phyloP scores from a whole-genome alignment of 164 flowering plant species.

The Stephania yunnanensis region DNA sequence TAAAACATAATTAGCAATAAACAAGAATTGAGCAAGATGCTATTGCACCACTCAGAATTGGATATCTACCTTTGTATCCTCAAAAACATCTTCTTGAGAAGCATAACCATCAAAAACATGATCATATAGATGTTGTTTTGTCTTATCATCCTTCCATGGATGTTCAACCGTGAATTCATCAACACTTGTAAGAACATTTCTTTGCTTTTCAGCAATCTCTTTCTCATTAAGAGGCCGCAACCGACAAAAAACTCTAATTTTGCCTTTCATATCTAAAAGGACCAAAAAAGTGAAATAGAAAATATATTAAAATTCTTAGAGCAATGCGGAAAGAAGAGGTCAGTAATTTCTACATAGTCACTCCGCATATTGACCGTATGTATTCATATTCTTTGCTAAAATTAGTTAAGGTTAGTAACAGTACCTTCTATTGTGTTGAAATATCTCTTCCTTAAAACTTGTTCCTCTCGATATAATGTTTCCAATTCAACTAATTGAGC shows the following conservation, averaged over 20 bases:
- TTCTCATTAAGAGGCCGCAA: conserved; percentile 75
- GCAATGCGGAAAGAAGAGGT: background rate
- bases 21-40: background rate
- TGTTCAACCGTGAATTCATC: conserved; percentile 97
- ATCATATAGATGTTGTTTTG: conserved; percentile 83
- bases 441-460: conserved; percentile 76
- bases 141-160: conserved; percentile 87
- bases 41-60: background rate
- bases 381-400: background rate
- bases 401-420: background rate
- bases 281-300: background rate
- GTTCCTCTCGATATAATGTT: conserved; percentile 87
- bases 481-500: conserved; percentile 84
- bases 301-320: background rate
- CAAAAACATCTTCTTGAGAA: conserved; percentile 88
- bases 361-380: background rate
- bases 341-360: background rate
- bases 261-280: conserved; percentile 91
- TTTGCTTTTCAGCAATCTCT: conserved; percentile 65
- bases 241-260: conserved; percentile 88
- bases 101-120: conserved; percentile 74
- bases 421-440: conserved; percentile 94
- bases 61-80: conserved; percentile 71
- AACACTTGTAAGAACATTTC: conserved; percentile 30
- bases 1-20: background rate